Evolutionary conservation across 2,329 filamentous ascomycete species (phyloP), one percentile per base, ranked within the genome.

Genomic region (Penicillium thymicola): DNA sequence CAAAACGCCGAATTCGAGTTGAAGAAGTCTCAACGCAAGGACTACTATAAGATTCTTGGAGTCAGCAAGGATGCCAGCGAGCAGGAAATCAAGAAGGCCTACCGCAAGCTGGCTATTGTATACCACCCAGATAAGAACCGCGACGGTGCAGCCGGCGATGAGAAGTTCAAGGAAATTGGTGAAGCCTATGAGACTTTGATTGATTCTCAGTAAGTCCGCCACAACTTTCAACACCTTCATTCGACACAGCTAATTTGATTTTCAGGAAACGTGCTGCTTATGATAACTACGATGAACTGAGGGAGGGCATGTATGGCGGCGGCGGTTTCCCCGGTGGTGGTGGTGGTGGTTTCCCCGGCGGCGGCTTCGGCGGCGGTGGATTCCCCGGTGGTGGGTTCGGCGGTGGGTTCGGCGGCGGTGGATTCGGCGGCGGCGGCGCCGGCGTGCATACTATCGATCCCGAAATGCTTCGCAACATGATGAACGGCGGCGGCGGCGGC

Each of bases 81-180:
- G 23, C 81, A 81, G 55, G 86, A 94, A 53, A 94, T 99, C 80
- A 99, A 97, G 83, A 93, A 92, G 79, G 94, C 93, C 2, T 99
- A 99, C 80, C 87, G 93, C 64, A 96, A 94, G 76, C 83, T 96
- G 70, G 94, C 94, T 55, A 93, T 99, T 65, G 82, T 92, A 63
- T 89, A 96, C 72, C 94, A 99, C 75, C 94, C 94, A 2, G 94
- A 99, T 79, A 99, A 99, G 85, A 99, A 97, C 77, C 90, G 89
- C 1, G 72, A 77, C 58, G 90, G 89, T 60, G 90, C 97, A 67
- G 83, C 86, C 57, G 82, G 85, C 50, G 94, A 94, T 60, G 93
- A 92, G 68, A 87, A 90, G 70, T 99, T 99, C 84, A 97, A 99
- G 84, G 94, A 99, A 72, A 89, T 97, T 72, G 90, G 92, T 68